Percentiles rank a stretch among this genome's conserved stretches.
Conservation (phyloP, 192 early-diverging fungal species). For the Thamnidium elegans region DNA sequence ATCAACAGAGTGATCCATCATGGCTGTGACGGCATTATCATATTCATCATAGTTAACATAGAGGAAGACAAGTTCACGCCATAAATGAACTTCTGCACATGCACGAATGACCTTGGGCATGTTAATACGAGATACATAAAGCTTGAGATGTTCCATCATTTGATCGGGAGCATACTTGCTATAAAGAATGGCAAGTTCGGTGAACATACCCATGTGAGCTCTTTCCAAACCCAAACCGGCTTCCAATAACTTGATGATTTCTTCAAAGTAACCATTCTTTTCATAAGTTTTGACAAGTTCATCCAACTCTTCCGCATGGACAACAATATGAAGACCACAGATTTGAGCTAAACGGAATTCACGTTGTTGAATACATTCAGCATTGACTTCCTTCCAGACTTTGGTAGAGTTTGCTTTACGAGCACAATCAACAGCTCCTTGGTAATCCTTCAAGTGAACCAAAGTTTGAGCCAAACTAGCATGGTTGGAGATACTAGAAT, state of each 20-base stretch:
- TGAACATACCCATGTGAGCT: slow-evolving; percentile 99
- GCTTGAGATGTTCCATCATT: slow-evolving; percentile 96
- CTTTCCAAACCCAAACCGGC: slow-evolving; percentile 93
- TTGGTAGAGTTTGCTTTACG: slow-evolving; percentile 98
- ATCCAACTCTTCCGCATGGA: slow-evolving; percentile 97
- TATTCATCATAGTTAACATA: slow-evolving; percentile 99
- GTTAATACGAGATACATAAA: slow-evolving; percentile 97
- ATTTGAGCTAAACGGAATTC: slow-evolving; percentile 99
- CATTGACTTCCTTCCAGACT: slow-evolving; percentile 99
- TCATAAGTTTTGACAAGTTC: slow-evolving; percentile 87
- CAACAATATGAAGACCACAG: slow-evolving; percentile 93
- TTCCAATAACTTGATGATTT: slow-evolving; percentile 89
- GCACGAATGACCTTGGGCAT: slow-evolving; percentile 98
- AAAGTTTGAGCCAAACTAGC: slow-evolving; percentile 94
- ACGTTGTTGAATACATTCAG: slow-evolving; percentile 89
- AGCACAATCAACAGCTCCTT: slow-evolving; percentile 95
- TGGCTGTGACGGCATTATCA: slow-evolving; percentile 94
- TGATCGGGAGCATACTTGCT: slow-evolving; percentile 93
- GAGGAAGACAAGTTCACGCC: slow-evolving; percentile 96
- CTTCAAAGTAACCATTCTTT: slow-evolving; percentile 82
- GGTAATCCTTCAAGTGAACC: slow-evolving; percentile 93
- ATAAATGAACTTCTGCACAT: slow-evolving; percentile 90
- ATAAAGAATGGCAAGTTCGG: slow-evolving; percentile 96
- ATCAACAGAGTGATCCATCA: slow-evolving; percentile 93
- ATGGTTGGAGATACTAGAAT: slow-evolving; percentile 97